Conservation (phyloP, 2,329 filamentous ascomycete genomes). For the Gaeumannomyces sp. region DNA sequence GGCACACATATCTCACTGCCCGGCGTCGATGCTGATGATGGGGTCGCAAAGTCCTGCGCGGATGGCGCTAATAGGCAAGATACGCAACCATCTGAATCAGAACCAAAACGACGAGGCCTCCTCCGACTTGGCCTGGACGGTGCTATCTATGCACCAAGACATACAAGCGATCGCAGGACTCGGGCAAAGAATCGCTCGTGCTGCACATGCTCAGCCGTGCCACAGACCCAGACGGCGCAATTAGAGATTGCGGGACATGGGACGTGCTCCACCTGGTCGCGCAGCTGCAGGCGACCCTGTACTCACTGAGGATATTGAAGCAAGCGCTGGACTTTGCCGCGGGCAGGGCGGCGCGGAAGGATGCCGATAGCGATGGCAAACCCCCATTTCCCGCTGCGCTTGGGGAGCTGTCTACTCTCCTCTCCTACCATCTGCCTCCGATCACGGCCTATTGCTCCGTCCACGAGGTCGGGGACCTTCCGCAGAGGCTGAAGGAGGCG, state of each 20-base stretch:
- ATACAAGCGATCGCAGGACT: slow-evolving; percentile 24
- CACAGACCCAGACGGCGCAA: slow-evolving; percentile 20
- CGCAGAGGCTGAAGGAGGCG: slow-evolving; percentile 2
- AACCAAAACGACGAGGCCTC: slow-evolving; percentile 3
- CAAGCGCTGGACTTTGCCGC: slow-evolving; percentile 38
- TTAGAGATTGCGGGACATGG: slow-evolving; percentile 40
- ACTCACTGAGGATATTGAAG: slow-evolving; percentile 52
- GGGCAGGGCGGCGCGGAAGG: background rate
- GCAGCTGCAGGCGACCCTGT: slow-evolving; percentile 53
- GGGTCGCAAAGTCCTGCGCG: slow-evolving; percentile 9
- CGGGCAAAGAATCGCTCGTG: slow-evolving; percentile 26
- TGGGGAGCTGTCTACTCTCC: background rate
- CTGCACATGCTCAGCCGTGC: slow-evolving; percentile 23
- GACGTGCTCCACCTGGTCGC: slow-evolving; percentile 54
- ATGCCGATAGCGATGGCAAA: background rate
- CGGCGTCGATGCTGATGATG: slow-evolving; percentile 14
- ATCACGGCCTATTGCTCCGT: slow-evolving; percentile 3
- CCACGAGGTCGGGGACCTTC: slow-evolving; percentile 4
- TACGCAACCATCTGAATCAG: background rate
- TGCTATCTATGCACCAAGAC: slow-evolving; percentile 31
- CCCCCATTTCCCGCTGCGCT: background rate
- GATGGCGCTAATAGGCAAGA: slow-evolving; percentile 4
- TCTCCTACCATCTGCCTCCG: slow-evolving; percentile 1
- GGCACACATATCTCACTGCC: slow-evolving; percentile 28
- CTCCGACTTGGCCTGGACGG: slow-evolving; percentile 25